Evolutionary conservation across 148 eudicot genomes (phyloP).

Genomic region (Heliamphora exappendiculata): DNA sequence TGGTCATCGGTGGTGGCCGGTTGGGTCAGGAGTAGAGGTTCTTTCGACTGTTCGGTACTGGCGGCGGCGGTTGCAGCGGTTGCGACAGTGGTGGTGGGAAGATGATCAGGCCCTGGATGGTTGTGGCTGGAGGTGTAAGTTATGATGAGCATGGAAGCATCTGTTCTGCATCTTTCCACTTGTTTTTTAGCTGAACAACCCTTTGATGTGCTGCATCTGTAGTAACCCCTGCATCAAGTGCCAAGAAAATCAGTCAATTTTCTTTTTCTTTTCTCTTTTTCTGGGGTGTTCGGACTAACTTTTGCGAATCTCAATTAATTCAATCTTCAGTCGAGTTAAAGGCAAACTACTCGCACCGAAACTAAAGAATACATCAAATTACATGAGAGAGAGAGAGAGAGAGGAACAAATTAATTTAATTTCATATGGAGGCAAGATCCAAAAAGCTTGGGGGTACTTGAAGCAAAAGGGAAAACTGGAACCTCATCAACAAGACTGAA

Average conservation of each 20-base stretch:
- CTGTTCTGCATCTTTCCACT: constrained; percentile 70
- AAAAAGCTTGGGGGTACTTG: not conserved
- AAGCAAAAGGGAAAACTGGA: not conserved
- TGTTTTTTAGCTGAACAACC: constrained; percentile 77
- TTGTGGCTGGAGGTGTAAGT: constrained; percentile 64
- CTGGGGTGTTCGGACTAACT: not conserved
- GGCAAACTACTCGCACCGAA: too few species aligned
- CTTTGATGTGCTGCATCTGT: constrained; percentile 76
- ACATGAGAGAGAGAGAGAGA: too few species aligned
- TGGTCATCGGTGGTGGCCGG: constrained; percentile 7
- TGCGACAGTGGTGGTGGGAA: not conserved
- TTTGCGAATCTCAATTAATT: too few species aligned
- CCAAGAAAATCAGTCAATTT: not conserved
- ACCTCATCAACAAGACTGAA: not conserved
- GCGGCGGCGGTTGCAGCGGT: too few species aligned
- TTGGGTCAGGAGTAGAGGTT: constrained; percentile 7
- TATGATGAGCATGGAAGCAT: constrained; percentile 54
- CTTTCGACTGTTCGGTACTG: constrained; percentile 3
- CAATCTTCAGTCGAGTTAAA: too few species aligned
- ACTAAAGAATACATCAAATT: too few species aligned
- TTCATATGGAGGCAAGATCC: not conserved
- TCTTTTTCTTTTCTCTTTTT: not conserved
- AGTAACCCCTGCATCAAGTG: constrained; percentile 55
- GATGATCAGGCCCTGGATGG: constrained; percentile 32
- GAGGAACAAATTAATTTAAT: too few species aligned